Conservation (phyloP, 805 yeast species). For the Candida awuae region DNA sequence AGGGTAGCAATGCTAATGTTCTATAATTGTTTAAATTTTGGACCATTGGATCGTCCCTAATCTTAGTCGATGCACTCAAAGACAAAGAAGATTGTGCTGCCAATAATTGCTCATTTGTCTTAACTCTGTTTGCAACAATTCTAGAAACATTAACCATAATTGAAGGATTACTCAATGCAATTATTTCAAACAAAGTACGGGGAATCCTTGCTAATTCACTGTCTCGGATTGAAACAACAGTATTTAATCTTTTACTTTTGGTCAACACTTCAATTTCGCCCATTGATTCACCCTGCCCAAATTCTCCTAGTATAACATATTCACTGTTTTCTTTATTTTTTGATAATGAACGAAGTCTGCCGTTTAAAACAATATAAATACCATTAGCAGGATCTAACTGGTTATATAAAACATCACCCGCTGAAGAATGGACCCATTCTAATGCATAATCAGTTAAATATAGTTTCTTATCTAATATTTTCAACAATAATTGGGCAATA, state of each 20-base stretch:
- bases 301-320: constrained; percentile 53
- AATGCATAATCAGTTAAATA: constrained; percentile 80
- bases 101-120: constrained; percentile 11
- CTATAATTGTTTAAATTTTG: constrained; percentile 48
- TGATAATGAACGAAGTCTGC: constrained; percentile 64
- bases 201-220: constrained; percentile 93
- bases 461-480: constrained; percentile 58
- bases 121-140: constrained; percentile 60
- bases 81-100: constrained; percentile 11
- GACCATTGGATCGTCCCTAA: constrained; percentile 26
- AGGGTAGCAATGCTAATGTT: constrained; percentile 80
- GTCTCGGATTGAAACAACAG: constrained; percentile 82
- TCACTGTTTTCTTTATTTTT: constrained; percentile 20
- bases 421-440: constrained; percentile 90
- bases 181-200: constrained; percentile 74
- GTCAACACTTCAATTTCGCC: constrained; percentile 95
- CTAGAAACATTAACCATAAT: constrained; percentile 85
- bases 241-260: constrained; percentile 57
- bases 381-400: constrained; percentile 89
- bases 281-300: constrained; percentile 88
- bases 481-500: constrained; percentile 64
- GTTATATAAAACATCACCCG: constrained; percentile 70
- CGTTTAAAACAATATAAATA: constrained; percentile 81
- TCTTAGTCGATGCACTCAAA: constrained; percentile 24
- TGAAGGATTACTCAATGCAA: constrained; percentile 79